Evolutionary conservation across 805 yeast species (phyloP), one percentile per base, ranked within the genome.

Genomic region (Wickerhamiella bombiphila): DNA sequence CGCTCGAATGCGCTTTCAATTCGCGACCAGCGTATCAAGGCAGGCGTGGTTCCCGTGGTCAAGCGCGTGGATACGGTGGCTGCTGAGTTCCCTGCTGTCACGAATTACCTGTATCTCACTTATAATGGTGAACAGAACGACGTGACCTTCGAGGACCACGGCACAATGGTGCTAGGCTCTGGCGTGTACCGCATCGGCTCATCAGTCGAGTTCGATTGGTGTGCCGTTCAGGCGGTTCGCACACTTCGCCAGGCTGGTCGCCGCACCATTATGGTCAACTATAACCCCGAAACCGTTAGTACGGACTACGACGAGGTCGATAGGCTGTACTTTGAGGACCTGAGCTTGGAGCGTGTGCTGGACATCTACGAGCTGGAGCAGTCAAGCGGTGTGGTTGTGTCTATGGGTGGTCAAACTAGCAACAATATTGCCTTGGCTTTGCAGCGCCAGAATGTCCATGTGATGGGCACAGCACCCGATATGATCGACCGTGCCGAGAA

Each of bases 161-260:
- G 96, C 59, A 78, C 80, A 36, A 81, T 88, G 80, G 98, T 88
- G 31, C 68, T 88, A 42, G 97, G 97, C 48, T 85, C 96, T 3
- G 98, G 98, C 70, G 98, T 91, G 32, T 88, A 88, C 71, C 76
- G 98, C 66, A 88, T 88, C 57, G 98, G 98, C 53, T 91, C 97
- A 4, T 88, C 97, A 22, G 98, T 88, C 44, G 98, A 88, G 64
- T 88, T 88, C 57, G 98, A 88, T 65, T 88, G 97, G 96, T 88
- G 98, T 74, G 97, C 97, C 34, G 98, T 88, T 42, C 74, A 94
- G 47, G 91, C 97, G 34, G 91, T 85, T 46, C 76, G 97, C 64
- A 83, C 97, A 29, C 69, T 88, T 56, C 75, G 98, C 53, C 79
- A 79, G 49, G 72, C 74, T 57, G 83, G 86, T 42, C 67, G 71